Base-by-base conservation (phyloP, 176 grass and related monocot species). In the Eragrostis nindensis region DNA sequence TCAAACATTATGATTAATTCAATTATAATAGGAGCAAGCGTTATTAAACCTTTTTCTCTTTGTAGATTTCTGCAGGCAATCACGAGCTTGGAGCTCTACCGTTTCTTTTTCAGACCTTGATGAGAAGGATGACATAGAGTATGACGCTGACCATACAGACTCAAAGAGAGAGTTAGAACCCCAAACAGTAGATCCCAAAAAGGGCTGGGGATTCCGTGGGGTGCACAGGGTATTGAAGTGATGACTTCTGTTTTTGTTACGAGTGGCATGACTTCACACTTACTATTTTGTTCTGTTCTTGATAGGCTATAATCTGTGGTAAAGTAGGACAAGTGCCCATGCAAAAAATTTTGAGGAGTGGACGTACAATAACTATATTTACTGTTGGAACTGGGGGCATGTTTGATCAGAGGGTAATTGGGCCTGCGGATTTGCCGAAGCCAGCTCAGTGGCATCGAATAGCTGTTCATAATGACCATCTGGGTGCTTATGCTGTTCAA, bases 311-410 rank as follows among this genome's bases (percentile, higher is more conserved):
- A 71, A 90, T 95, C 63, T 95, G 90, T 50, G 96, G 92, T 11
- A 99, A 93, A 93, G 81, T 99, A 82, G 96, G 96, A 44, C 86
- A 99, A 59, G 75, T 66, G 30, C 92, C 92, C 41, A 79, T 99
- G 68, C 96, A 99, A 78, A 98, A 98, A 85, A 93, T 99, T 84
- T 86, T 91, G 54, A 94, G 90, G 50, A 89, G 90, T 78, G 96
- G 96, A 7, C 84, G 65, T 71, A 93, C 90, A 48, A 63, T 95
- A 49, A 99, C 96, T 29, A 71, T 90, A 82, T 99, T 99, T 63
- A 95, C 96, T 32, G 76, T 99, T 87, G 96, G 92, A 86, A 99
- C 96, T 68, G 92, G 92, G 61, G 96, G 92, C 75, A 91, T 99
- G 90, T 95, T 82, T 82, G 96, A 99, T 59, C 96, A 99, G 82